Evolutionary conservation across 2,329 filamentous ascomycete genomes (phyloP).

Genomic region (Colletotrichum caudatum): DNA sequence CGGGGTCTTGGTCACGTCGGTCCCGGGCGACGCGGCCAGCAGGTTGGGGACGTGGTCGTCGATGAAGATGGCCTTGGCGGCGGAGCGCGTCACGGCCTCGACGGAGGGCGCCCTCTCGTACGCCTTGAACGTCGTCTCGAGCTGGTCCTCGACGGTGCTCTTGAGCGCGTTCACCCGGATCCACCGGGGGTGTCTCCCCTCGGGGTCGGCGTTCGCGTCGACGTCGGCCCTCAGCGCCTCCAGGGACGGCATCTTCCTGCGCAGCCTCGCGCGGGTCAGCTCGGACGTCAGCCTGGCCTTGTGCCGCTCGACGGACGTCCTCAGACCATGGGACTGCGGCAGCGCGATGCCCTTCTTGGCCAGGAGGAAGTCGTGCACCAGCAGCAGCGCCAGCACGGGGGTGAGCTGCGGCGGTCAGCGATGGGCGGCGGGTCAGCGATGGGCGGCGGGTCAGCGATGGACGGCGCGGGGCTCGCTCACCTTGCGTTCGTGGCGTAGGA

Average conservation of each 20-base stretch:
- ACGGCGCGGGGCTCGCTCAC: slow-evolving; percentile 62
- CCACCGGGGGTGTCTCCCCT: slow-evolving; percentile 84
- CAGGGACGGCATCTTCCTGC: slow-evolving; percentile 75
- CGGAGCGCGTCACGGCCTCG: slow-evolving; percentile 63
- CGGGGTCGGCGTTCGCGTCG: slow-evolving; percentile 62
- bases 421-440: too few species aligned
- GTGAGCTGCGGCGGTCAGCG: slow-evolving; percentile 71
- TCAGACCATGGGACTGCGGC: slow-evolving; percentile 81
- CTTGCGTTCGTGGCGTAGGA: slow-evolving; percentile 87
- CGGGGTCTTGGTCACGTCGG: slow-evolving; percentile 77
- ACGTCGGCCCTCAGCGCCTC: slow-evolving; percentile 73
- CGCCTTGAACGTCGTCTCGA: slow-evolving; percentile 78
- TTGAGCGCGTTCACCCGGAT: slow-evolving; percentile 86
- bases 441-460: too few species aligned
- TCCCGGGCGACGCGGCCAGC: slow-evolving; percentile 78
- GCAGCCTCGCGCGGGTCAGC: slow-evolving; percentile 82
- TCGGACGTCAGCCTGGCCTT: slow-evolving; percentile 85
- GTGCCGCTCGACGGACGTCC: slow-evolving; percentile 81
- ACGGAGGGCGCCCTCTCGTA: slow-evolving; percentile 71
- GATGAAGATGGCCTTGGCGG: slow-evolving; percentile 70
- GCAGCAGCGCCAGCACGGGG: slow-evolving; percentile 81
- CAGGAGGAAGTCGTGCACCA: slow-evolving; percentile 88
- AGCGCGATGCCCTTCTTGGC: slow-evolving; percentile 86
- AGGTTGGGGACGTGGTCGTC: slow-evolving; percentile 87
- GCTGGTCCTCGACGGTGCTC: slow-evolving; percentile 76